Evolutionary conservation across 805 yeast genomes (phyloP).

Genomic region (Teunomyces aglyptinius): DNA sequence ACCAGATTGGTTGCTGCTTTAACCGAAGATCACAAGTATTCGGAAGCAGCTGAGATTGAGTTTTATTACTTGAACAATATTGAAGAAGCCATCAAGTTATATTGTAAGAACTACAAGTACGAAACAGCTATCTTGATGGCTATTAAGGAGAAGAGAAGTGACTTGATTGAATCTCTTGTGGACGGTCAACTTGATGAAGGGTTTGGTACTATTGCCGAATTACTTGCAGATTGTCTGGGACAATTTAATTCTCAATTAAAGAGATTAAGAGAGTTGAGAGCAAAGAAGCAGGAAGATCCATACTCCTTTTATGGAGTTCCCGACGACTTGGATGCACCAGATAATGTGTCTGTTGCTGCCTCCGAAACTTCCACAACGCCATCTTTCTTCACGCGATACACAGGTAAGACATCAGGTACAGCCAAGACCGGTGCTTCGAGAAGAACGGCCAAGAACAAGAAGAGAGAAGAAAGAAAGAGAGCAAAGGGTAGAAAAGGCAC

Average conservation of each 20-base stretch:
- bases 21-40: conserved; percentile 66
- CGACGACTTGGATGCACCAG: conserved; percentile 70
- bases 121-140: conserved; percentile 76
- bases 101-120: conserved; percentile 72
- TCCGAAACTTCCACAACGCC: conserved; percentile 91
- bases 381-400: conserved; percentile 91
- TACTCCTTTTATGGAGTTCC: conserved; percentile 74
- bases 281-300: conserved; percentile 82
- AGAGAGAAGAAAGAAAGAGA: conserved; percentile 91
- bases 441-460: conserved; percentile 84
- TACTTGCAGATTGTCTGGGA: conserved; percentile 87
- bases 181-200: conserved; percentile 83
- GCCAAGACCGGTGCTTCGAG: conserved; percentile 96
- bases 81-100: conserved; percentile 60
- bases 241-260: conserved; percentile 81
- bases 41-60: conserved; percentile 79
- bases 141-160: conserved; percentile 38
- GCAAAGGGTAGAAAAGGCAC: conserved; percentile 99
- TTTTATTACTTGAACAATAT: conserved; percentile 57
- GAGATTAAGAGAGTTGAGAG: conserved; percentile 80
- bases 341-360: conserved; percentile 91
- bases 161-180: conserved; percentile 55
- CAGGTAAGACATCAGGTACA: conserved; percentile 94
- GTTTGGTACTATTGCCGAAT: conserved; percentile 81
- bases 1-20: conserved; percentile 59